Evolutionary conservation across 1,284 basidiomycete genomes (phyloP).

Genomic region (Exobasidium cylindrosporum): DNA sequence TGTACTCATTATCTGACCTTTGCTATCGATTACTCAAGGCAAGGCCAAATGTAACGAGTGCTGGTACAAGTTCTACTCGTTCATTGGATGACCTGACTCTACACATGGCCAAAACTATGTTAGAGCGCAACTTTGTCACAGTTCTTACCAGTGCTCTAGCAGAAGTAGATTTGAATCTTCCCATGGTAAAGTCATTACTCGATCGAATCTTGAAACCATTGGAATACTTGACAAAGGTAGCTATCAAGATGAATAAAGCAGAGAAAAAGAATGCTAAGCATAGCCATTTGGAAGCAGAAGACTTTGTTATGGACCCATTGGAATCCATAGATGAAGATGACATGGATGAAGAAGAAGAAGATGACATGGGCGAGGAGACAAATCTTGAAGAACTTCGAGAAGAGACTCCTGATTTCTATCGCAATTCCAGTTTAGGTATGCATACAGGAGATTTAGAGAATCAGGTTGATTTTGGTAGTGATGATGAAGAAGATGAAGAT

Average conservation of each 20-base stretch:
- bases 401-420: constrained; percentile 89
- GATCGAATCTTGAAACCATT: constrained; percentile 82
- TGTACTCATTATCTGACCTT: constrained; percentile 82
- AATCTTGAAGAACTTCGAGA: constrained; percentile 62
- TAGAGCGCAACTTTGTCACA: constrained; percentile 94
- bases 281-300: neutral
- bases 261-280: constrained; percentile 56
- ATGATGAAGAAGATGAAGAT: constrained; percentile 79
- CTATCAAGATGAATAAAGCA: constrained; percentile 91
- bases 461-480: constrained; percentile 64
- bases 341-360: constrained; percentile 42
- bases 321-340: constrained; percentile 12
- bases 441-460: constrained; percentile 59
- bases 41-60: constrained; percentile 60
- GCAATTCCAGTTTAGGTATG: constrained; percentile 95
- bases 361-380: constrained; percentile 62
- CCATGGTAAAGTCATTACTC: constrained; percentile 80
- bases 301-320: neutral
- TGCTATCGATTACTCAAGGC: constrained; percentile 83
- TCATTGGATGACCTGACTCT: constrained; percentile 73
- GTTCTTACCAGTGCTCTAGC: constrained; percentile 82
- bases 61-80: constrained; percentile 18
- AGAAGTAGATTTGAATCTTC: constrained; percentile 94
- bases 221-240: constrained; percentile 88
- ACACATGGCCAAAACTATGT: constrained; percentile 94